A percentile compares a stretch with the other conserved stretches of the same genome.
Evolutionary conservation across 2,329 filamentous ascomycete genomes (phyloP).

Genomic region (Mariannaea elegans): DNA sequence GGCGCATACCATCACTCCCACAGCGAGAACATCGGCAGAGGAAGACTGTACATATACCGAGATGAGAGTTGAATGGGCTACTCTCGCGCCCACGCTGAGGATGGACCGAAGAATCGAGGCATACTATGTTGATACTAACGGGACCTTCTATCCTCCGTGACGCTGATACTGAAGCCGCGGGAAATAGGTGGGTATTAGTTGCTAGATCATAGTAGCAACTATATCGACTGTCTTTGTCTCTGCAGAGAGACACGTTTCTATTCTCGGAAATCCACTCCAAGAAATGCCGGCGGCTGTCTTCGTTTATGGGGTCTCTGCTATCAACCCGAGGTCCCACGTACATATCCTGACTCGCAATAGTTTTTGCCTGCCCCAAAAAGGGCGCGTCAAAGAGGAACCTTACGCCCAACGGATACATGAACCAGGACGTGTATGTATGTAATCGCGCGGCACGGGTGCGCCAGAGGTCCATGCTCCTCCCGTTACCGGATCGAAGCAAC

Average conservation of each 20-base stretch:
- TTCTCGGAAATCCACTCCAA: not conserved
- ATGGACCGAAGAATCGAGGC: not conserved
- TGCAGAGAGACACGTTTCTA: not conserved
- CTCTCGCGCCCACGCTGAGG: not conserved
- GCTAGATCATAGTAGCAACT: too few relatives aligned
- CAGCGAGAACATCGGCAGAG: not conserved
- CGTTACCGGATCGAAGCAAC: conserved; percentile 11
- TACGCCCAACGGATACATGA: not conserved
- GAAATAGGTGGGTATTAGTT: too few relatives aligned
- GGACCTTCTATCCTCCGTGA: too few relatives aligned
- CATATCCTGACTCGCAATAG: not conserved
- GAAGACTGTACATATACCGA: not conserved
- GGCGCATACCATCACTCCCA: not conserved
- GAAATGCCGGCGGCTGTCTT: not conserved
- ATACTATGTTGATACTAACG: too few relatives aligned
- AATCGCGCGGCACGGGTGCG: conserved; percentile 12
- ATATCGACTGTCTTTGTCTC: not conserved
- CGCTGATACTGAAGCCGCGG: too few relatives aligned
- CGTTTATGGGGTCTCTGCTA: not conserved
- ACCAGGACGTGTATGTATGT: not conserved
- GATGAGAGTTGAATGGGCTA: conserved; percentile 3
- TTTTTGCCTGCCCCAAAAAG: conserved; percentile 6
- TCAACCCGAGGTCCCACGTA: not conserved
- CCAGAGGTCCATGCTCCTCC: conserved; percentile 19
- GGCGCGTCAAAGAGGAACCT: conserved; percentile 1